phyloP scores from a whole-genome alignment of 345 rosid genomes.

The Trapa incisa region DNA sequence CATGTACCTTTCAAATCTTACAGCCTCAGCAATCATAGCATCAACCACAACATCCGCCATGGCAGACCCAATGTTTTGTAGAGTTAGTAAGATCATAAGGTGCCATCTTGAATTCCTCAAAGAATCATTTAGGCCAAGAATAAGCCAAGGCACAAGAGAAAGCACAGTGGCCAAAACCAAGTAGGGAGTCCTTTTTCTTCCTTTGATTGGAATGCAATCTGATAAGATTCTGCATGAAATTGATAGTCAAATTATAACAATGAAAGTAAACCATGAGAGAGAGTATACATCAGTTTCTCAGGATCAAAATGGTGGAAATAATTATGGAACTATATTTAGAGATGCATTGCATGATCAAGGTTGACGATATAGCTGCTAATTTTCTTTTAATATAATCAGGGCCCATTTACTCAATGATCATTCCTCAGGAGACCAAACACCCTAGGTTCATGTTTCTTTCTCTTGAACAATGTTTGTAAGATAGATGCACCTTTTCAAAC shows the following conservation, averaged over 20 bases:
- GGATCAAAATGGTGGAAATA: background rate
- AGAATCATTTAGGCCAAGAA: constrained; percentile 48
- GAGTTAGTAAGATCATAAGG: constrained; percentile 53
- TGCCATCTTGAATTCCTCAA: constrained; percentile 50
- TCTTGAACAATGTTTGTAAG: too few species aligned
- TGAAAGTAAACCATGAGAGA: background rate
- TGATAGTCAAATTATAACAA: constrained; percentile 1
- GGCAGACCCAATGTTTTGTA: constrained; percentile 87
- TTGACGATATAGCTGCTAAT: background rate
- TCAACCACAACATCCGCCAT: constrained; percentile 96
- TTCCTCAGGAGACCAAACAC: background rate
- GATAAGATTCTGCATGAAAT: constrained; percentile 57
- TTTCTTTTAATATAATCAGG: background rate
- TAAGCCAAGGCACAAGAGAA: constrained; percentile 79
- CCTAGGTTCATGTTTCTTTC: too few species aligned
- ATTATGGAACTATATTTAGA: background rate
- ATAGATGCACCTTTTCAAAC: background rate
- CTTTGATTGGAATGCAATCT: constrained; percentile 80
- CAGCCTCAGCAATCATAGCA: constrained; percentile 98
- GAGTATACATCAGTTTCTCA: background rate
- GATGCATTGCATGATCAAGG: background rate
- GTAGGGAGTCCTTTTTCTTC: constrained; percentile 82
- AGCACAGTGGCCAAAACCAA: constrained; percentile 59
- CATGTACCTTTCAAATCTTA: constrained; percentile 54
- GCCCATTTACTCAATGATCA: background rate